A percentile compares a stretch with the other conserved stretches of the same genome.
Evolutionary conservation across 1,284 basidiomycete species (phyloP).

Genomic region (Boletus holoroseus): DNA sequence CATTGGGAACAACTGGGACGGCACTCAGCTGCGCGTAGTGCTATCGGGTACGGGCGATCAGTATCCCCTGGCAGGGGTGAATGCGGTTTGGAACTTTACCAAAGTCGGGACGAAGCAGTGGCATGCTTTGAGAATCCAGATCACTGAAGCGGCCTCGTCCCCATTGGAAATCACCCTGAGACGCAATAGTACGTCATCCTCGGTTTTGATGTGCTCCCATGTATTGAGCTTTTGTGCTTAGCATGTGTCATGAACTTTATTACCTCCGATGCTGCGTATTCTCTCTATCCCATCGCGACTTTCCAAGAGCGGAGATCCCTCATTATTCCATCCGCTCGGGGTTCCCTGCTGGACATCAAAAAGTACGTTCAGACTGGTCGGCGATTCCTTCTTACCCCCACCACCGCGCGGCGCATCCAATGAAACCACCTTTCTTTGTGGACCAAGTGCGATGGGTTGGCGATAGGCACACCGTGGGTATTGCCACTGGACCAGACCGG

Average conservation of each 20-base stretch:
- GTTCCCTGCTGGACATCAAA: background rate
- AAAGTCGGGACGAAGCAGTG: constrained; percentile 3
- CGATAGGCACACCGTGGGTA: constrained; percentile 28
- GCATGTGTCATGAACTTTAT: constrained; percentile 46
- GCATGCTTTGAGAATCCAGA: constrained; percentile 33
- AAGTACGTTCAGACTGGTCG: constrained; percentile 33
- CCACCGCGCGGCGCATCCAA: background rate
- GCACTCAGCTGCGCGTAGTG: constrained; percentile 4
- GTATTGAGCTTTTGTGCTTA: constrained; percentile 10
- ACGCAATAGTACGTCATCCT: constrained; percentile 35
- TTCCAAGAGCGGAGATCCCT: constrained; percentile 25
- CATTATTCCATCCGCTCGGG: background rate
- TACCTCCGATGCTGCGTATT: constrained; percentile 31
- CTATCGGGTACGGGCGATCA: fast-evolving
- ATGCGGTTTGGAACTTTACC: constrained; percentile 19
- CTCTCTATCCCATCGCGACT: constrained; percentile 35
- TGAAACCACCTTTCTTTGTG: constrained; percentile 14
- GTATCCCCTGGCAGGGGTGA: constrained; percentile 9
- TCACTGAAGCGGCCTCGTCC: constrained; percentile 29
- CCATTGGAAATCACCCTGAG: constrained; percentile 37
- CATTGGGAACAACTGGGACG: constrained; percentile 18
- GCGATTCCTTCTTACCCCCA: constrained; percentile 18
- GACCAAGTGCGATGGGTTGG: constrained; percentile 22
- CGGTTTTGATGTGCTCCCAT: background rate
- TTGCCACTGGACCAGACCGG: constrained; percentile 26